Percentiles rank a stretch among this genome's conserved stretches.
phyloP scores from a whole-genome alignment of 2,329 filamentous ascomycete species.

The Drechmeria coniospora region DNA sequence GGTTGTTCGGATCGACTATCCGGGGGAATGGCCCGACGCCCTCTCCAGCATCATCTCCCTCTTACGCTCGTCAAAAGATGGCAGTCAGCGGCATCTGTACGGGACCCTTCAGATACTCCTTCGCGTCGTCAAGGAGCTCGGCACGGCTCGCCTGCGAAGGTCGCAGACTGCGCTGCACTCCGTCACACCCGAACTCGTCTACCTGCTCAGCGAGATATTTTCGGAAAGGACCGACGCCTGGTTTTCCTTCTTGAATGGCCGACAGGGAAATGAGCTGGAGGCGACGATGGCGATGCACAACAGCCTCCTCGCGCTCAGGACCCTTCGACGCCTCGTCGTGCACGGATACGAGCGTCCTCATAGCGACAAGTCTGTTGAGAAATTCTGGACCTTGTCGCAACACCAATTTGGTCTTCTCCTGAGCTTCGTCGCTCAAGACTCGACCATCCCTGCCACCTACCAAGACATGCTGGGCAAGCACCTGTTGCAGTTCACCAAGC shows the following conservation, averaged over 20 bases:
- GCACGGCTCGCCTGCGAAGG: slow-evolving; percentile 59
- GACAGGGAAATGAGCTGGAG: slow-evolving; percentile 40
- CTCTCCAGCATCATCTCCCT: slow-evolving; percentile 45
- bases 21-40: slow-evolving; percentile 62
- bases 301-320: slow-evolving; percentile 65
- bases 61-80: slow-evolving; percentile 36
- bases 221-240: slow-evolving; percentile 55
- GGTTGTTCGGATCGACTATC: slow-evolving; percentile 79
- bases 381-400: slow-evolving; percentile 70
- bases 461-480: slow-evolving; percentile 65
- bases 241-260: slow-evolving; percentile 43
- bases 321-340: slow-evolving; percentile 63
- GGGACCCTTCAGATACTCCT: slow-evolving; percentile 65
- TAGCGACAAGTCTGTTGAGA: slow-evolving; percentile 55
- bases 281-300: slow-evolving; percentile 54
- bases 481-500: slow-evolving; percentile 75
- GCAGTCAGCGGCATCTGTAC: slow-evolving; percentile 50
- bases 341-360: slow-evolving; percentile 75
- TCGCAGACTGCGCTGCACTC: slow-evolving; percentile 65
- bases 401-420: slow-evolving; percentile 67
- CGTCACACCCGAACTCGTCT: slow-evolving; percentile 70
- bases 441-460: slow-evolving; percentile 34
- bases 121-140: slow-evolving; percentile 80
- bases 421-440: slow-evolving; percentile 40
- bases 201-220: slow-evolving; percentile 65